Conservation (phyloP, 257 asterid species). For the Forsythia suspensa region DNA sequence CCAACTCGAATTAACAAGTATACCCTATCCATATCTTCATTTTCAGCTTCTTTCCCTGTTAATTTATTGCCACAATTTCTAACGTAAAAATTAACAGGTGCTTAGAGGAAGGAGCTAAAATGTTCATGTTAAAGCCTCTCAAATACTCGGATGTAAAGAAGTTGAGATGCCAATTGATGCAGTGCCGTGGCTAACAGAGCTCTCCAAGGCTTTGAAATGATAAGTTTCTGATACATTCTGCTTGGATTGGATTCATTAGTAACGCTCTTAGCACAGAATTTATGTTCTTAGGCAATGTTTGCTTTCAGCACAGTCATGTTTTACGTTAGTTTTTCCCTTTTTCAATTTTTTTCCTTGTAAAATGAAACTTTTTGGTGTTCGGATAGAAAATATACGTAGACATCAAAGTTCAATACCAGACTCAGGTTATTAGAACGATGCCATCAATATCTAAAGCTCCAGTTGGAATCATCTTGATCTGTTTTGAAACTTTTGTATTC, state of each 20-base stretch:
- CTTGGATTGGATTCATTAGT: neutral
- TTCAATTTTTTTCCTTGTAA: neutral
- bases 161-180: constrained; percentile 47
- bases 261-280: neutral
- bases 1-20: constrained; percentile 62
- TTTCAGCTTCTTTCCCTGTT: neutral
- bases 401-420: neutral
- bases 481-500: too few species aligned
- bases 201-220: neutral
- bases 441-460: too few species aligned
- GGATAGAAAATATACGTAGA: neutral
- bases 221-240: neutral
- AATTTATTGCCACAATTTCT: too few species aligned
- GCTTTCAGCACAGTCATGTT: neutral
- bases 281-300: neutral
- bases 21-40: neutral
- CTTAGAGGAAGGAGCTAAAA: constrained; percentile 65
- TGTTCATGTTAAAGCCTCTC: constrained; percentile 75
- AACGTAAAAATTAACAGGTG: constrained; percentile 33
- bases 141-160: constrained; percentile 57
- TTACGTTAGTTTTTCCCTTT: neutral
- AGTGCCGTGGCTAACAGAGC: constrained; percentile 20
- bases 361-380: neutral
- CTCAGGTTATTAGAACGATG: neutral
- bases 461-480: too few species aligned